Percentiles rank a stretch among this genome's conserved stretches.
phyloP scores from a whole-genome alignment of 768 basidiomycete species.

The Lentinula guzmanii region DNA sequence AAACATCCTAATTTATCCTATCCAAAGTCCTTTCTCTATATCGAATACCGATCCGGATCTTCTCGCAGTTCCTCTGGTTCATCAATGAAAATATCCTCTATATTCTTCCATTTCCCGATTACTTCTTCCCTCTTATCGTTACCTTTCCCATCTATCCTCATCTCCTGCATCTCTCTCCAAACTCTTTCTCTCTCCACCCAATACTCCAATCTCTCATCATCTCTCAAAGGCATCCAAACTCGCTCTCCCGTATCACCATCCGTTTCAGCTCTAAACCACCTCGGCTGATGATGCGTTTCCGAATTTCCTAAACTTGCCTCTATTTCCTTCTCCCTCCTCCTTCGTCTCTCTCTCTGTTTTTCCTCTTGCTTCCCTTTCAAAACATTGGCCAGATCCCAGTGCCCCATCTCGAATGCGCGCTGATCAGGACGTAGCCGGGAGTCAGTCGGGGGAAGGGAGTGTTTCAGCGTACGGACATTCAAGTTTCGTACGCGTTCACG shows the following conservation, averaged over 20 bases:
- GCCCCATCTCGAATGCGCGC: conserved; percentile 87
- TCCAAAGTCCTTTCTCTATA: too few species aligned
- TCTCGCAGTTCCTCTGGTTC: conserved; percentile 33
- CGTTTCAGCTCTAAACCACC: conserved; percentile 83
- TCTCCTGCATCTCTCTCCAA: conserved; percentile 35
- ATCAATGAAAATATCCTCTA: conserved; percentile 80
- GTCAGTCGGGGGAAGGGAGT: conserved; percentile 83
- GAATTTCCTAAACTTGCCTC: conserved; percentile 24
- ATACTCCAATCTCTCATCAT: conserved; percentile 53
- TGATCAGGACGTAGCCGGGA: conserved; percentile 92
- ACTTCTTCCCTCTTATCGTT: background rate
- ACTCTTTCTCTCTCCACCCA: conserved; percentile 75
- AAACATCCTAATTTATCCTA: too few species aligned
- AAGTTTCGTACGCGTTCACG: background rate
- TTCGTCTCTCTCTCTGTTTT: conserved; percentile 67
- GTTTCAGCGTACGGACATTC: conserved; percentile 47
- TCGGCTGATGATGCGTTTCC: conserved; percentile 41
- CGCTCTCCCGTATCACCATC: conserved; percentile 89
- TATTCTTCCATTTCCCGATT: conserved; percentile 48
- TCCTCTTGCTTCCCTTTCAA: conserved; percentile 82
- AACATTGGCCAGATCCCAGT: conserved; percentile 77
- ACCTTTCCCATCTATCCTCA: conserved; percentile 16
- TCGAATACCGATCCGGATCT: background rate
- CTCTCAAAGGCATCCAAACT: conserved; percentile 70
- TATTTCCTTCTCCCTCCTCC: conserved; percentile 65